Conservation (phyloP, 179 eudicot species). For the Corrigiola litoralis region DNA sequence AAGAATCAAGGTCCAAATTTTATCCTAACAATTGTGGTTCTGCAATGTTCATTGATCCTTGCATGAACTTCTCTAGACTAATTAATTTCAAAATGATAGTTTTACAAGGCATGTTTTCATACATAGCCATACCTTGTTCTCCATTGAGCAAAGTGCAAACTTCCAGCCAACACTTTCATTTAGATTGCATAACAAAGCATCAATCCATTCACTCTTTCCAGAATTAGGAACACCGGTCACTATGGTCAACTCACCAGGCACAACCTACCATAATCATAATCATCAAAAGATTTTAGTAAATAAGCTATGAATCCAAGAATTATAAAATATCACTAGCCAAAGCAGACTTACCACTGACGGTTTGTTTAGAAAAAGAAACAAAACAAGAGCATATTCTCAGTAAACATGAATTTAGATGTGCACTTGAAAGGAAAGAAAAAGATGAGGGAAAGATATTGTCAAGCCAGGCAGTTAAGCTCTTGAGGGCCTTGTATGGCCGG, state of each 20-base stretch:
- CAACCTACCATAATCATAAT: conserved; percentile 49
- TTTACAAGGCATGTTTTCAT: background rate
- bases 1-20: background rate
- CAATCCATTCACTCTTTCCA: conserved; percentile 99
- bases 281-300: background rate
- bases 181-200: conserved; percentile 87
- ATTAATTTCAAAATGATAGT: background rate
- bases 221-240: conserved; percentile 98
- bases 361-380: too few relatives aligned
- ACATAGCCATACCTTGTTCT: conserved; percentile 57
- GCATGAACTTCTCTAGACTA: background rate
- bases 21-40: background rate
- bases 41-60: background rate
- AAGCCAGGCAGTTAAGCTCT: too few relatives aligned
- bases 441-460: too few relatives aligned
- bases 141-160: conserved; percentile 97
- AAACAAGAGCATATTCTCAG: too few relatives aligned
- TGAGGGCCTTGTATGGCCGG: too few relatives aligned
- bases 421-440: too few relatives aligned
- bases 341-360: background rate
- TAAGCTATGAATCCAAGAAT: background rate
- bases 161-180: conserved; percentile 71
- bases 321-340: background rate
- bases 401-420: too few relatives aligned
- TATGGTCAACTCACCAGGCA: conserved; percentile 94